Base-by-base conservation (phyloP, 2,329 filamentous ascomycete species). In the Botryotinia narcissicola region DNA sequence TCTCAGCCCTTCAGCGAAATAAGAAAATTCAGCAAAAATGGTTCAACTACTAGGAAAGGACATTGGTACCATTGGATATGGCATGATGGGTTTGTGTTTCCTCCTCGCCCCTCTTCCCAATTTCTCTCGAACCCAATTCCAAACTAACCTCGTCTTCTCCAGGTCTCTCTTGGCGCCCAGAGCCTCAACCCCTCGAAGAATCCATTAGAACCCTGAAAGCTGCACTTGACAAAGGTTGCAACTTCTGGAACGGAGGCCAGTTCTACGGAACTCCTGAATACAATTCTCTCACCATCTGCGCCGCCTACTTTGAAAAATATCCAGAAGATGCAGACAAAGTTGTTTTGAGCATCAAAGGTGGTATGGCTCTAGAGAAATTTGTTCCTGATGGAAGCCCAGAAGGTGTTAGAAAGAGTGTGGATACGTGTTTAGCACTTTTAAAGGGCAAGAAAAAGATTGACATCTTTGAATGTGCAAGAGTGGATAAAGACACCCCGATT, bases 281-380 rank as follows among this genome's bases (percentile, higher is more conserved):
- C 78, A 90, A 91, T 82, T 88, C 86, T 2, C 81, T 91, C 78
- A 86, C 87, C 46, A 81, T 92, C 16, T 81, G 92, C 44, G 85
- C 88, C 74, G 83, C 85, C 40, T 92, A 92, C 82, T 91, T 92
- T 78, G 84, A 84, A 46, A 85, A 86, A 74, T 87, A 92, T 78
- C 90, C 91, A 1, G 87, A 90, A 75, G 88, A 92, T 75, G 89
- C 89, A 12, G 83, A 86, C 68, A 88, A 89, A 78, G 84, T 92
- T 16, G 84, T 90, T 18, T 81, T 92, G 64, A 86, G 85, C 77
- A 85, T 92, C 79, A 92, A 92, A 82, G 90, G 90, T 42, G 87
- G 85, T 12, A 54, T 84, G 46, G 79, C 85, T 67, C 71, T 81
- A 2, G 76, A 79, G 9, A 73, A 80, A 76, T 14, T 84, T 54